Conservation (phyloP, 2,329 filamentous ascomycete species). For the Alternaria brassicicola region DNA sequence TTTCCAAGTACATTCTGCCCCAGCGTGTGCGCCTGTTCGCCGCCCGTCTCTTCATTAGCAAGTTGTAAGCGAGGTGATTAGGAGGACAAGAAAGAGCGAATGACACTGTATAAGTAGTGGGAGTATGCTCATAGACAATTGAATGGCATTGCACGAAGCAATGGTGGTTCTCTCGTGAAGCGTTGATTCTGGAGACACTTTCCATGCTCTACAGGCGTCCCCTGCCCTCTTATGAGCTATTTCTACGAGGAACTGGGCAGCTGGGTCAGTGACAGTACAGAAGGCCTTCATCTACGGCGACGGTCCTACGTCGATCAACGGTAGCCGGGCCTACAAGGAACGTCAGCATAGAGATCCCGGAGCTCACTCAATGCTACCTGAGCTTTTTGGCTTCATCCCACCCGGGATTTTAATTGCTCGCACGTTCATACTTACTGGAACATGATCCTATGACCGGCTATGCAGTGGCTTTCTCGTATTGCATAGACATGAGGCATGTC, state of each 20-base stretch:
- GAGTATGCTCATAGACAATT: slow-evolving; percentile 46
- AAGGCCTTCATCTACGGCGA: neutral
- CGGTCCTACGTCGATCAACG: neutral
- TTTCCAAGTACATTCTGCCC: slow-evolving; percentile 53
- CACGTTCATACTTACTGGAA: neutral
- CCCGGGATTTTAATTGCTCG: neutral
- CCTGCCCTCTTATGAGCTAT: neutral
- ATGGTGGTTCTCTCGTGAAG: neutral
- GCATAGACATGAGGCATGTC: neutral
- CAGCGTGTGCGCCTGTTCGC: slow-evolving; percentile 50
- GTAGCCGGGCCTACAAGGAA: neutral
- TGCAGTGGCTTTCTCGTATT: too few relatives aligned
- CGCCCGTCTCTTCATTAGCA: slow-evolving; percentile 53
- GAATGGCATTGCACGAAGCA: slow-evolving; percentile 28
- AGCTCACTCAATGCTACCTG: neutral
- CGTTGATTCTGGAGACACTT: neutral
- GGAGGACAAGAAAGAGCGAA: slow-evolving; percentile 8
- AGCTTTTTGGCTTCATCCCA: neutral
- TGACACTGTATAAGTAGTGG: slow-evolving; percentile 43
- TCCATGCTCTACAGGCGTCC: neutral
- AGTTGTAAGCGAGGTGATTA: slow-evolving; percentile 43
- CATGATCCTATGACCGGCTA: too few relatives aligned
- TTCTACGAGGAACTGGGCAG: neutral
- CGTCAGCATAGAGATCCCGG: neutral
- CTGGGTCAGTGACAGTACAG: neutral